Base-by-base conservation (phyloP, 495 filamentous ascomycete genomes). In the Xylaria scruposa region DNA sequence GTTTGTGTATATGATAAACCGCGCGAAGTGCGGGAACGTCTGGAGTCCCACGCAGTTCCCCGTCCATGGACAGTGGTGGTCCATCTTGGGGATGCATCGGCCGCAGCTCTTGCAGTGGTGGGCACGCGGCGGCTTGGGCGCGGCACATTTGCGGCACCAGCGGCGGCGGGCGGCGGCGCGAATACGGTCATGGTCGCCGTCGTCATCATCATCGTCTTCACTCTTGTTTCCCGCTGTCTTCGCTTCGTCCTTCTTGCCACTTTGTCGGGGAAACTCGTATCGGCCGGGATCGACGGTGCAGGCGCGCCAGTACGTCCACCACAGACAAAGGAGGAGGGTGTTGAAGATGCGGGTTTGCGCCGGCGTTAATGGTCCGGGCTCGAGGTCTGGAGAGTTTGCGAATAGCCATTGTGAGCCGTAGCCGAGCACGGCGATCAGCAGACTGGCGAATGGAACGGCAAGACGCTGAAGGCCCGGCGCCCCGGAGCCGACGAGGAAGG, bases 21-120 rank as follows among this genome's bases (percentile, higher is more conserved):
- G 94, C 19, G 96, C 78, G 80, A 97, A 97, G 81, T 97, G 91
- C 13, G 95, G 94, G 76, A 95, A 92, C 15, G 95, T 97, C 66
- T 90, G 89, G 78, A 97, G 88, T 3, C 94, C 97, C 54, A 98
- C 94, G 82, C 96, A 99, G 79, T 97, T 98, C 54, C 84, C 82
- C 2, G 94, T 98, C 96, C 96, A 99, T 0, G 96, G 95, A 77
- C 96, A 99, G 83, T 99, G 96, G 81, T 99, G 96, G 84, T 99
- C 96, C 97, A 99, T 98, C 79, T 93, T 94, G 1, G 94, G 92
- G 70, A 98, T 91, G 81, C 96, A 99, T 88, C 92, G 91, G 75
- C 86, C 85, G 82, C 96, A 99, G 60, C 87, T 89, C 74, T 91
- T 92, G 85, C 96, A 99, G 83, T 99, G 96, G 83, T 99, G 97